These are phyloP conservation scores for Lactarius quietus DNA, from an alignment of 768 basidiomycete species.

Conservation along the genomic window DNA sequence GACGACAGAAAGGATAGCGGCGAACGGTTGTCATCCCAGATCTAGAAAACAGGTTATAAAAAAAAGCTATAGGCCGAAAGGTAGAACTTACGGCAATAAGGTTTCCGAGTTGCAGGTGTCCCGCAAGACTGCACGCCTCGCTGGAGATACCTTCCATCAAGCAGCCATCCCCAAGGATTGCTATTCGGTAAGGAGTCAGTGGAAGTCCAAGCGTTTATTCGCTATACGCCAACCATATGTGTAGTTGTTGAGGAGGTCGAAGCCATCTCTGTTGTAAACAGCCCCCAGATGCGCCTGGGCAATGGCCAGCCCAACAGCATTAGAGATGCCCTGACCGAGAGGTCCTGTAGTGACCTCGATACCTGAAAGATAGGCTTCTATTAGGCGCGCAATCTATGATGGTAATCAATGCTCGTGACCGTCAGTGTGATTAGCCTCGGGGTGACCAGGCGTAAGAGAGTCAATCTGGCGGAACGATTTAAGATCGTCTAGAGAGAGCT, in stretches of 20 bases:
- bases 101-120: slow-evolving; percentile 91
- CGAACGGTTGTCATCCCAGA: slow-evolving; percentile 96
- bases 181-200: slow-evolving; percentile 37
- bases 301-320: slow-evolving; percentile 90
- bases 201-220: slow-evolving; percentile 5
- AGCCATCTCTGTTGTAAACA: slow-evolving; percentile 84
- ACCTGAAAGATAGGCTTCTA: slow-evolving; percentile 36
- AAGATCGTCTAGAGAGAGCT: slow-evolving; percentile 87
- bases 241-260: slow-evolving; percentile 78
- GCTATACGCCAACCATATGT: slow-evolving; percentile 67
- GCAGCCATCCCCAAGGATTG: slow-evolving; percentile 93
- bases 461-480: slow-evolving; percentile 90
- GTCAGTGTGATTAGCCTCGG: slow-evolving; percentile 69
- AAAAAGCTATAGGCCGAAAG: slow-evolving; percentile 12
- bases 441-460: slow-evolving; percentile 91
- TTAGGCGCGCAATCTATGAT: slow-evolving; percentile 15
- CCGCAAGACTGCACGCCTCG: slow-evolving; percentile 89
- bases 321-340: slow-evolving; percentile 91
- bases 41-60: slow-evolving; percentile 41
- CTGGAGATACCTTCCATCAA: slow-evolving; percentile 95
- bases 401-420: slow-evolving; percentile 35
- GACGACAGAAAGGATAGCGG: slow-evolving; percentile 18
- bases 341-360: slow-evolving; percentile 95
- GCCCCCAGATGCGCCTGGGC: slow-evolving; percentile 89
- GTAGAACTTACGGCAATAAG: slow-evolving; percentile 71